phyloP scores from a whole-genome alignment of 352 stramenopile species.

The Pythium chondricola region DNA sequence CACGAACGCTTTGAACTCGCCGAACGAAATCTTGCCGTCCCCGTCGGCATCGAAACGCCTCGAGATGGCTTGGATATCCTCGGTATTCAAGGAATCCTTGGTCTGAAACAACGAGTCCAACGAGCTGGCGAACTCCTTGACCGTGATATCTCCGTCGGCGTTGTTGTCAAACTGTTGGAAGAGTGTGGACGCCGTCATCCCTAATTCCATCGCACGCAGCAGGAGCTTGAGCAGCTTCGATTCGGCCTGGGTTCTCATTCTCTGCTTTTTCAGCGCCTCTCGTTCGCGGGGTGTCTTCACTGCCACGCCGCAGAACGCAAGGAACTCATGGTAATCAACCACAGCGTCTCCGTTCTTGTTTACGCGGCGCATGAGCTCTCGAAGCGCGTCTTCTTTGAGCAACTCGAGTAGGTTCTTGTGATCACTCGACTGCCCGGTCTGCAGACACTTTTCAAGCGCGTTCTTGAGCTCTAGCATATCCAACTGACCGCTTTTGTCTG shows the following conservation, averaged over 20 bases:
- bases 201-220: conserved; percentile 34
- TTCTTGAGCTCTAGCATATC: conserved; percentile 48
- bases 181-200: conserved; percentile 45
- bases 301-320: conserved; percentile 40
- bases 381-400: conserved; percentile 37
- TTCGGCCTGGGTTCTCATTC: conserved; percentile 21
- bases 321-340: conserved; percentile 69
- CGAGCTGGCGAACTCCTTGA: conserved; percentile 43
- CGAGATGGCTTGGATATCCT: conserved; percentile 33
- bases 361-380: conserved; percentile 37
- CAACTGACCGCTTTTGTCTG: conserved; percentile 48
- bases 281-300: conserved; percentile 15
- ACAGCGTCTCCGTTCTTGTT: conserved; percentile 53
- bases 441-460: conserved; percentile 34
- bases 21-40: conserved; percentile 48
- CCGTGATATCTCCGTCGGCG: conserved; percentile 46
- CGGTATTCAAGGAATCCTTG: conserved; percentile 23
- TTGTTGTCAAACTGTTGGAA: conserved; percentile 79
- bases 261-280: conserved; percentile 12
- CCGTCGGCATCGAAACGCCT: conserved; percentile 47
- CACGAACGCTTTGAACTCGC: conserved; percentile 58
- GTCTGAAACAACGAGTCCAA: conserved; percentile 45
- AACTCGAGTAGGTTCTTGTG: conserved; percentile 20
- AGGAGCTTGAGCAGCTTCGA: conserved; percentile 63
- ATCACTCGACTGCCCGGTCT: conserved; percentile 26